Evolutionary conservation across 2,329 filamentous ascomycete genomes (phyloP), one percentile per base, ranked within the genome.

Genomic region (Fusarium abutilonis): DNA sequence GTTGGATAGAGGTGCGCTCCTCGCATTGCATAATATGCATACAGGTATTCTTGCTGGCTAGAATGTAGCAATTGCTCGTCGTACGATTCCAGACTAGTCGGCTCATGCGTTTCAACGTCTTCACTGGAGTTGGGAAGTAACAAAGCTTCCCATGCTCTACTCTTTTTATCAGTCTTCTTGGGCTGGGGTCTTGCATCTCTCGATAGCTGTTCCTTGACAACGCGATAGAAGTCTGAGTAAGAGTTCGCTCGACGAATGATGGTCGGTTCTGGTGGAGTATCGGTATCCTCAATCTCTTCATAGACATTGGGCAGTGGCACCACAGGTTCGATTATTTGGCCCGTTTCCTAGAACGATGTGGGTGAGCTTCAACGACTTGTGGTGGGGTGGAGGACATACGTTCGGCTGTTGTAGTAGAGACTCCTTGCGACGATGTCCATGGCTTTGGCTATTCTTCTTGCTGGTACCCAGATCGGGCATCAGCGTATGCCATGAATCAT

Each of bases 11-110:
- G 7, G 26, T n/a, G 34, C 19, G 14, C 15, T 17, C 26, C n/a
- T 28, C 11, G 8, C 7, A 21, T n/a, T 9, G 23, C 8, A 10
- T 7, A n/a, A 15, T 14, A 13, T 31, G 74, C 87, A 67, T 84
- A 93, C 88, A 89, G 80, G 75, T 97, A 97, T 73, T 94, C 88
- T 66, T 91, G 88, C 74, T 96, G 92, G 73, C 91, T 95, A 49
- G 92, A 88, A 69, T 93, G 86, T 28, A 96, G 79, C 71, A 98
- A 77, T 65, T 87, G 85, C 42, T 86, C 83, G 67, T 90, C 87
- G 48, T 89, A 82, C 49, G 57, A 65, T 21, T 62, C 42, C 7
- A 65, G 52, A 29, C 61, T 50, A 8, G 52, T 47, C 2, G 56
- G 61, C 4, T 75, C 74, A 17, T 61, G 32, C 8, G 64, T 52